Evolutionary conservation across 208 protist species (phyloP).

Genomic region (Leptomonas seymouri): DNA sequence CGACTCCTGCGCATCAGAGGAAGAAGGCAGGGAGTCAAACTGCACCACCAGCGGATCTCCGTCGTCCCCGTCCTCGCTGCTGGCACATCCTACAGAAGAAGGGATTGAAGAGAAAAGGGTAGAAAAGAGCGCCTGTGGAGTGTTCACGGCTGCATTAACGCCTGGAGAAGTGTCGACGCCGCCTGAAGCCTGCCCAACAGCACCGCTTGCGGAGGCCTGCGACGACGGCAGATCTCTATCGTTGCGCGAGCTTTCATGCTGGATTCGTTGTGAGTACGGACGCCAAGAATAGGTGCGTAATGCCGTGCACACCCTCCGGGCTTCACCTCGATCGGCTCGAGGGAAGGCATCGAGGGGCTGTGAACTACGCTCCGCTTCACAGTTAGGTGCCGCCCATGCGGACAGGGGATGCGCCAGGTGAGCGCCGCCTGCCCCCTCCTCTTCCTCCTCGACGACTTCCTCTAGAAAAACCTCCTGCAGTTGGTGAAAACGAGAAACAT

Average conservation of each 20-base stretch:
- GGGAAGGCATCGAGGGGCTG: not conserved
- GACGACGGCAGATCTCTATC: not conserved
- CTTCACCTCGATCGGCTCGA: not conserved
- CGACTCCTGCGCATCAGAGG: not conserved
- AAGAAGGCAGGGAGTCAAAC: conserved; percentile 20
- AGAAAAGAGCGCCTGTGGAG: conserved; percentile 8
- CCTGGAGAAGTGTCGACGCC: not conserved
- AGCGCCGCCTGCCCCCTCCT: not conserved
- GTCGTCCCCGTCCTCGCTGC: not conserved
- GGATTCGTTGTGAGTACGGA: not conserved
- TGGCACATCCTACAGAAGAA: not conserved
- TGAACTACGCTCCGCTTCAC: not conserved
- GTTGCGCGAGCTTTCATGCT: not conserved
- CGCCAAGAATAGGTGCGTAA: conserved; percentile 12
- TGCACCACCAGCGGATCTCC: conserved; percentile 21
- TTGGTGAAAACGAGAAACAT: conserved; percentile 13
- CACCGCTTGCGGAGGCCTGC: not conserved
- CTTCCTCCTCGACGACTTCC: not conserved
- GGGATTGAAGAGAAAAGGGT: conserved; percentile 9
- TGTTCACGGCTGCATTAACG: not conserved
- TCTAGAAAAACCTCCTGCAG: conserved; percentile 7
- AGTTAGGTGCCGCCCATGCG: not conserved
- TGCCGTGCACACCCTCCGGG: not conserved
- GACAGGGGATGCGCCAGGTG: not conserved
- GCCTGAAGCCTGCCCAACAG: not conserved